Conservation (phyloP, 2,329 filamentous ascomycete genomes). For the Eutypella sp. region DNA sequence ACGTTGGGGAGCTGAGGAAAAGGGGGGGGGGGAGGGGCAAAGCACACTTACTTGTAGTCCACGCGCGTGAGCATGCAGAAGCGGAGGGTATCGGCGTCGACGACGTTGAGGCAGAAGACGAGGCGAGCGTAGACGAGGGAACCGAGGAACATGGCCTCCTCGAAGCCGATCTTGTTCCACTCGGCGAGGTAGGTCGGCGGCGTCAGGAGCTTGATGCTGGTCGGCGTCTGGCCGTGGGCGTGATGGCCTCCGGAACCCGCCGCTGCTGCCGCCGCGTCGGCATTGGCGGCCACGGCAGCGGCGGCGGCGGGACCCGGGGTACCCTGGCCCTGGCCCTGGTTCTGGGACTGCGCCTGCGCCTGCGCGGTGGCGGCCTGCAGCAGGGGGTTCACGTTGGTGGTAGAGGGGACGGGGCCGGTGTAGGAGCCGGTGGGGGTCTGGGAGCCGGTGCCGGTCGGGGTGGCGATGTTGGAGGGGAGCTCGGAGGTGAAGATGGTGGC, state of each 20-base stretch:
- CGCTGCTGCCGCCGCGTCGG: constrained; percentile 32
- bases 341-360: constrained; percentile 28
- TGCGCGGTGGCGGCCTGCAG: constrained; percentile 82
- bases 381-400: constrained; percentile 71
- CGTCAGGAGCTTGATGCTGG: constrained; percentile 71
- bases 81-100: constrained; percentile 52
- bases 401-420: constrained; percentile 47
- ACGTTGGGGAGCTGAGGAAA: no score
- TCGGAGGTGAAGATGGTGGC: constrained; percentile 97
- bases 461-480: constrained; percentile 88
- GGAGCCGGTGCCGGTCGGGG: constrained; percentile 81
- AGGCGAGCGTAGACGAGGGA: constrained; percentile 74
- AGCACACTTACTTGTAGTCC: constrained; percentile 56
- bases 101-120: constrained; percentile 54
- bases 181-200: constrained; percentile 83
- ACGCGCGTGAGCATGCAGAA: constrained; percentile 53
- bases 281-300: constrained; percentile 28
- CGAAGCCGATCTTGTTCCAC: constrained; percentile 76
- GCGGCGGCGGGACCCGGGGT: neutral
- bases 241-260: constrained; percentile 35
- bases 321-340: neutral
- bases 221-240: constrained; percentile 69
- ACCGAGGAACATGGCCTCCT: constrained; percentile 82
- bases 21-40: no score
- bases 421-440: constrained; percentile 75